A percentile compares a stretch with the other conserved stretches of the same genome.
These are phyloP conservation scores for Alternaria metachromatica DNA, from an alignment of 2,329 filamentous ascomycete genomes.

Conservation along the genomic window DNA sequence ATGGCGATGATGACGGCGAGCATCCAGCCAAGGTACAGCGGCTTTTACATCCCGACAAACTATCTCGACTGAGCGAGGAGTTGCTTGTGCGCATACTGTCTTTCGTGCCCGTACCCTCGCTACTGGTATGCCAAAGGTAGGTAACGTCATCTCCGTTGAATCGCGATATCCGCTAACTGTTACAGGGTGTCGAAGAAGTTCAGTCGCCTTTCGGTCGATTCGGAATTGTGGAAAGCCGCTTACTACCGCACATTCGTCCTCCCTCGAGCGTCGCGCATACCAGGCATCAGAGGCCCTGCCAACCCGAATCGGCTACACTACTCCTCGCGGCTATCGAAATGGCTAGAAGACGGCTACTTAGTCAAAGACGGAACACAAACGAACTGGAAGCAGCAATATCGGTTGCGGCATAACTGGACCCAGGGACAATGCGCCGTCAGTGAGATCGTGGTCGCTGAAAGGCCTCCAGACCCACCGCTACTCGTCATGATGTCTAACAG, in stretches of 20 bases:
- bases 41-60: slow-evolving; percentile 59
- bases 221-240: slow-evolving; percentile 86
- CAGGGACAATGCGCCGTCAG: slow-evolving; percentile 80
- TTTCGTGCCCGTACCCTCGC: slow-evolving; percentile 71
- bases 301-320: slow-evolving; percentile 54
- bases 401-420: slow-evolving; percentile 89
- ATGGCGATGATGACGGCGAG: slow-evolving; percentile 34
- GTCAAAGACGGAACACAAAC: slow-evolving; percentile 60
- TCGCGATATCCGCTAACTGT: slow-evolving; percentile 6
- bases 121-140: slow-evolving; percentile 70
- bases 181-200: slow-evolving; percentile 76
- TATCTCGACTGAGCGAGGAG: slow-evolving; percentile 84
- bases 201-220: slow-evolving; percentile 74
- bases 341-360: slow-evolving; percentile 66
- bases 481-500: slow-evolving; percentile 80
- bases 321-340: slow-evolving; percentile 64
- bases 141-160: neutral
- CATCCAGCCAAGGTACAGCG: slow-evolving; percentile 55
- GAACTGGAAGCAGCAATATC: slow-evolving; percentile 90
- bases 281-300: slow-evolving; percentile 63
- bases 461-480: slow-evolving; percentile 63
- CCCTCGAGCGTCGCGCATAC: slow-evolving; percentile 77
- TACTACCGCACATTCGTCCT: slow-evolving; percentile 90
- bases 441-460: slow-evolving; percentile 70
- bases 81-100: slow-evolving; percentile 84